Evolutionary conservation across 331 rosid genomes (phyloP).

Genomic region (Saraca asoca): DNA sequence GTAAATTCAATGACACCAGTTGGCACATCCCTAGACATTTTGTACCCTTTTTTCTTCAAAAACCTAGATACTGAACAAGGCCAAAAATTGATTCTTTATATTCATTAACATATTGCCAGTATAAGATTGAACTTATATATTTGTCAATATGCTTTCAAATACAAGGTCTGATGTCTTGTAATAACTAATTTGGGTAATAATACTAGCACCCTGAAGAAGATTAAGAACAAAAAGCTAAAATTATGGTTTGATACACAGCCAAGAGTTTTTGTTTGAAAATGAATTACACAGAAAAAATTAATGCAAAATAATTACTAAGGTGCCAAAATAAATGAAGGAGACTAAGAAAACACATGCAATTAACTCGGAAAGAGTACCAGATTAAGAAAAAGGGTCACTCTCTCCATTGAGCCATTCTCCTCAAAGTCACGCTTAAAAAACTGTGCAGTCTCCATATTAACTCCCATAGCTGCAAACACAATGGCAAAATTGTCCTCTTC

Average conservation of each 20-base stretch:
- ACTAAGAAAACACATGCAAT: constrained; percentile 1
- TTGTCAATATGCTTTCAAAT: constrained; percentile 9
- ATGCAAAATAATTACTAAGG: neutral
- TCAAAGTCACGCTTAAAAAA: constrained; percentile 98
- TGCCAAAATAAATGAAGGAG: neutral
- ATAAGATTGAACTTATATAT: constrained; percentile 1
- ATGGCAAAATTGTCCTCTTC: constrained; percentile 98
- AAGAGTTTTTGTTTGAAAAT: neutral
- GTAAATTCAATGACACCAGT: constrained; percentile 22
- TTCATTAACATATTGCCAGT: constrained; percentile 18
- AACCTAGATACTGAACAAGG: neutral
- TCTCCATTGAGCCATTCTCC: constrained; percentile 99
- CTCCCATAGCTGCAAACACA: constrained; percentile 99
- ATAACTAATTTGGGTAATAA: neutral
- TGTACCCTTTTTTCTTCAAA: neutral
- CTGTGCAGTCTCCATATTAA: constrained; percentile 99
- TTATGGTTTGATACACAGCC: neutral
- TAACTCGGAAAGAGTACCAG: constrained; percentile 57
- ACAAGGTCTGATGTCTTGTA: constrained; percentile 8
- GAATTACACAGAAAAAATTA: constrained; percentile 6
- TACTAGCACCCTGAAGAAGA: constrained; percentile 1
- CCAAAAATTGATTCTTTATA: constrained; percentile 12
- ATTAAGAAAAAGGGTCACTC: constrained; percentile 98
- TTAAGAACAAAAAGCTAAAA: constrained; percentile 5
- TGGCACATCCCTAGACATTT: neutral